These are phyloP conservation scores for Colletotrichum phormii DNA, from an alignment of 2,329 filamentous ascomycete species.

Conservation along the genomic window DNA sequence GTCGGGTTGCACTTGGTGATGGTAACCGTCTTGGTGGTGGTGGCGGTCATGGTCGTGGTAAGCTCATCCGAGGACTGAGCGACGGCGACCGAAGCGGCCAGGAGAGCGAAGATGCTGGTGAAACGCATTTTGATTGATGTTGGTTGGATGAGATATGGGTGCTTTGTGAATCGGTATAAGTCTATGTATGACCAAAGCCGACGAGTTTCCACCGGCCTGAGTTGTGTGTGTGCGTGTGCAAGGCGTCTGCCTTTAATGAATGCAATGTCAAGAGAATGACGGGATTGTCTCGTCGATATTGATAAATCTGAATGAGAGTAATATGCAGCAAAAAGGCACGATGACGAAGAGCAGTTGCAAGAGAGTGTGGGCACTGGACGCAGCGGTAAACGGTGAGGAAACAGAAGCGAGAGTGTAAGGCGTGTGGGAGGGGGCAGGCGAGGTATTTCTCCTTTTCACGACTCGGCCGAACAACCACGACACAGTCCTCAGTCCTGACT, in stretches of 20 bases:
- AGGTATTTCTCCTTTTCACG: slow-evolving; percentile 36
- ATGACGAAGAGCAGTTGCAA: slow-evolving; percentile 33
- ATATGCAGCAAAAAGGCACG: slow-evolving; percentile 32
- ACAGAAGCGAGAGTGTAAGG: background rate
- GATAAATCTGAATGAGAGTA: slow-evolving; percentile 16
- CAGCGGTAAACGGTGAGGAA: slow-evolving; percentile 21
- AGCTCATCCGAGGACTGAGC: slow-evolving; percentile 46
- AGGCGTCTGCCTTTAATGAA: slow-evolving; percentile 11
- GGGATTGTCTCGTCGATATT: slow-evolving; percentile 33
- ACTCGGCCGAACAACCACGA: slow-evolving; percentile 15
- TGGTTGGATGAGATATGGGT: slow-evolving; percentile 9
- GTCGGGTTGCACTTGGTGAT: slow-evolving; percentile 60
- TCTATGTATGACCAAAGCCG: slow-evolving; percentile 21
- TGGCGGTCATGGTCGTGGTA: slow-evolving; percentile 57
- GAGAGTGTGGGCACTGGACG: slow-evolving; percentile 35
- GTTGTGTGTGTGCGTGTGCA: background rate
- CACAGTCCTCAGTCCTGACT: background rate
- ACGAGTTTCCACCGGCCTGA: slow-evolving; percentile 6
- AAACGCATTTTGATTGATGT: slow-evolving; percentile 57
- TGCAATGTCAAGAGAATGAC: slow-evolving; percentile 28
- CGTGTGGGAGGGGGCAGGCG: slow-evolving; percentile 25
- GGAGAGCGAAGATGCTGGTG: slow-evolving; percentile 54
- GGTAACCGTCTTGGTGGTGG: slow-evolving; percentile 57
- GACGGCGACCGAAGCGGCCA: slow-evolving; percentile 54
- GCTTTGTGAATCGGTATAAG: slow-evolving; percentile 5